Evolutionary conservation across 352 stramenopile species (phyloP).

Genomic region (Phytopythium cucurbitacearum): DNA sequence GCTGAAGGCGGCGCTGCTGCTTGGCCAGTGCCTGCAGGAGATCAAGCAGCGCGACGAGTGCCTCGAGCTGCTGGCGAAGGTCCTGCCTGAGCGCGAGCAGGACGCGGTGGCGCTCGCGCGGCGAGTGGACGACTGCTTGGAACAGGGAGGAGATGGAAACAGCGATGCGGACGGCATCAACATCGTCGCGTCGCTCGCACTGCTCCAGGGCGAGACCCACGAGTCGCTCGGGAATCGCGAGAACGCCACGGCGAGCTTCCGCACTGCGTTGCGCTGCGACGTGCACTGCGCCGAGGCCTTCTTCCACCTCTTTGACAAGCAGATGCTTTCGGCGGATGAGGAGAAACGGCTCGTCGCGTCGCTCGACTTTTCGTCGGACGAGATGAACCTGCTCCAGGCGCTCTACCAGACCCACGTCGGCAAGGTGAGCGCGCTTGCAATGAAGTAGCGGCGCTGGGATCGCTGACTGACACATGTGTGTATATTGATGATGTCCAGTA

Average conservation of each 20-base stretch:
- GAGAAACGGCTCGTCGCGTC: constrained; percentile 67
- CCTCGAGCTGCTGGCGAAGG: constrained; percentile 52
- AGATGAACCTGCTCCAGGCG: constrained; percentile 52
- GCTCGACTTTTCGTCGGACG: constrained; percentile 56
- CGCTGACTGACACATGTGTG: constrained; percentile 1
- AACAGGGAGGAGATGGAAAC: constrained; percentile 14
- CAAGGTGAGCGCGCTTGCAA: constrained; percentile 27
- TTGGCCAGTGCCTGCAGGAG: constrained; percentile 71
- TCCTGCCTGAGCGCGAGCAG: constrained; percentile 58
- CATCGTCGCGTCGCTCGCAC: constrained; percentile 69
- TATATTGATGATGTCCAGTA: constrained; percentile 35
- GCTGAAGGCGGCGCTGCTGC: constrained; percentile 47
- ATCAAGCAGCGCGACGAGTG: constrained; percentile 86
- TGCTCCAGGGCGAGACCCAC: constrained; percentile 82
- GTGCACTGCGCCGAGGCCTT: constrained; percentile 83
- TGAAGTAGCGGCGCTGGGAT: neutral
- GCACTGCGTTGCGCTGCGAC: constrained; percentile 72
- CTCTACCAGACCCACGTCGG: constrained; percentile 68
- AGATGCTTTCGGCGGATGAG: constrained; percentile 71
- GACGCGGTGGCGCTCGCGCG: constrained; percentile 50
- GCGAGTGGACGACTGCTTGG: constrained; percentile 12
- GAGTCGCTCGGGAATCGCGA: constrained; percentile 82
- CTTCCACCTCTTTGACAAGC: constrained; percentile 82
- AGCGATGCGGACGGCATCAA: constrained; percentile 41
- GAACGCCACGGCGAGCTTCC: constrained; percentile 73